phyloP scores from a whole-genome alignment of 2,329 filamentous ascomycete genomes.

The Parastagonospora nodorum region DNA sequence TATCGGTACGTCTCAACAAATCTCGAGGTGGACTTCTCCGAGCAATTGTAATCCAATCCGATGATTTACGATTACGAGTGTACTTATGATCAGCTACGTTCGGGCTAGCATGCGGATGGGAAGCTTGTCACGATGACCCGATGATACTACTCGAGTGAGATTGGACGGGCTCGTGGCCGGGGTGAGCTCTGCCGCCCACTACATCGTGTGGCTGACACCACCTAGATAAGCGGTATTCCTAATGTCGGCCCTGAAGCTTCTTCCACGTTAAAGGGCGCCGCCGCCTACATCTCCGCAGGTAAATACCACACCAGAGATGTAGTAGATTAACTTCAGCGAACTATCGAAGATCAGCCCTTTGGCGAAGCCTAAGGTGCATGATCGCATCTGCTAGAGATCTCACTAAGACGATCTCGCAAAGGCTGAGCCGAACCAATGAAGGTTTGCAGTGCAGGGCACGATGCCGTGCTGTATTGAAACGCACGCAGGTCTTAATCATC shows the following conservation, averaged over 20 bases:
- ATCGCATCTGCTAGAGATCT: not conserved
- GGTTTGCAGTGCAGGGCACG: not conserved
- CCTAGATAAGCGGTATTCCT: not conserved
- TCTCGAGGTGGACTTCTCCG: too few species aligned
- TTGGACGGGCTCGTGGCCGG: not conserved
- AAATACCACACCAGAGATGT: not conserved
- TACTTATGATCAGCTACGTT: not conserved
- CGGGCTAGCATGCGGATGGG: not conserved
- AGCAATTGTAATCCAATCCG: too few species aligned
- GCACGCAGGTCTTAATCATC: slow-evolving; percentile 18
- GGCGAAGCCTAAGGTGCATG: not conserved
- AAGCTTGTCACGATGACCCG: not conserved
- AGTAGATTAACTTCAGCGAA: not conserved
- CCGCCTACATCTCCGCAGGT: not conserved
- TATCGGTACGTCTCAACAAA: too few species aligned
- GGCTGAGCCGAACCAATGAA: slow-evolving; percentile 12
- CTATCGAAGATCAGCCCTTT: slow-evolving; percentile 14
- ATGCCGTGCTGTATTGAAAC: slow-evolving; percentile 12
- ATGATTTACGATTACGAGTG: too few species aligned
- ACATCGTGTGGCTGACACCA: not conserved
- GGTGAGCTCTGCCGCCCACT: not conserved
- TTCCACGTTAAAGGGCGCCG: not conserved
- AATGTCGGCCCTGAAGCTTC: not conserved
- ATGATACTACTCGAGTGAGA: not conserved
- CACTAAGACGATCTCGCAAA: not conserved